These are phyloP conservation scores for Vanrija pseudolonga DNA, from an alignment of 1,284 basidiomycete genomes.

Conservation along the genomic window DNA sequence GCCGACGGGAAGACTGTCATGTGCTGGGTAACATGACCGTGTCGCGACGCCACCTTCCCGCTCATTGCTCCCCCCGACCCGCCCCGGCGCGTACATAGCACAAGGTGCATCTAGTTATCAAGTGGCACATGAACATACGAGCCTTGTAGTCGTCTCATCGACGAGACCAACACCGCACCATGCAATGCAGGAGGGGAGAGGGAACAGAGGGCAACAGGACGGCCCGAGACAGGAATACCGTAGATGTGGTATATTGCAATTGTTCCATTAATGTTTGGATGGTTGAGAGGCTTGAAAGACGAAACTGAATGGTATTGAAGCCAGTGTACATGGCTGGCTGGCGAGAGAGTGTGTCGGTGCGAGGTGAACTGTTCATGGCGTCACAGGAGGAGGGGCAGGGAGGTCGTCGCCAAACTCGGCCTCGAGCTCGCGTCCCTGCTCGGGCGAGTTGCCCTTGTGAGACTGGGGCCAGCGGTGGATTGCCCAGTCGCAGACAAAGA, in stretches of 20 bases:
- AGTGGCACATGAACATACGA: too few relatives aligned
- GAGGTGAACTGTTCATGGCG: neutral
- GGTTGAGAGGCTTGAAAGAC: neutral
- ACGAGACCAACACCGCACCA: too few relatives aligned
- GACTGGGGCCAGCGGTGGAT: slow-evolving; percentile 34
- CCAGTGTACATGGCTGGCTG: too few relatives aligned
- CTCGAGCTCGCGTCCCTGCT: slow-evolving; percentile 24
- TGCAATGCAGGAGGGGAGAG: too few relatives aligned
- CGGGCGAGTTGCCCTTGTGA: slow-evolving; percentile 13
- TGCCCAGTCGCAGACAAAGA: slow-evolving; percentile 54
- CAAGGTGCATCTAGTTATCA: too few relatives aligned
- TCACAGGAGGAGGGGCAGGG: slow-evolving; percentile 5
- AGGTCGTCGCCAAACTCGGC: slow-evolving; percentile 11
- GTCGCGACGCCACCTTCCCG: too few relatives aligned
- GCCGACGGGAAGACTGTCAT: too few relatives aligned
- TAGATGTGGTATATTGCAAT: neutral
- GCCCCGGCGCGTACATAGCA: too few relatives aligned
- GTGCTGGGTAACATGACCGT: too few relatives aligned
- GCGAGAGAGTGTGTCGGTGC: neutral
- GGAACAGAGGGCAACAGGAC: neutral
- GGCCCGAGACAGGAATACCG: neutral
- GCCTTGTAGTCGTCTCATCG: too few relatives aligned
- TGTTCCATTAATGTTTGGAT: neutral
- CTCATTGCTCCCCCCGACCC: too few relatives aligned
- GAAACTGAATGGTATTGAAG: neutral